Conservation (phyloP, 371 early-diverging fungal genomes). For the Apophysomyces ossiformis region DNA sequence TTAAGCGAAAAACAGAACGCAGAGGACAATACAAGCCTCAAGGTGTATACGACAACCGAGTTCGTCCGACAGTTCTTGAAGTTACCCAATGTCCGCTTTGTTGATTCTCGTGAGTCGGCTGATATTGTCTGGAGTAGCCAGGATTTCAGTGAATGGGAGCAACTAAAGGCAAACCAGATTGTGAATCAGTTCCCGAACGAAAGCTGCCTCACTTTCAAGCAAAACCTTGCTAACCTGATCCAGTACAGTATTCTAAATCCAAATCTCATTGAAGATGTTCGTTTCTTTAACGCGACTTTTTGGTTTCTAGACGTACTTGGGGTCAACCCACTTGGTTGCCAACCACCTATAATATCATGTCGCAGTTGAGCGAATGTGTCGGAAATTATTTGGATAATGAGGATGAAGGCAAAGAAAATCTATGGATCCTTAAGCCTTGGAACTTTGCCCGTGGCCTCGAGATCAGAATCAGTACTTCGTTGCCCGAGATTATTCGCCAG, state of each 20-base stretch:
- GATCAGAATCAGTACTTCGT: conserved; percentile 44
- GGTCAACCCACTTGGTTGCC: conserved; percentile 57
- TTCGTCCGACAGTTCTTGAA: conserved; percentile 58
- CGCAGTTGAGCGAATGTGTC: conserved; percentile 53
- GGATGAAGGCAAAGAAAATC: conserved; percentile 31
- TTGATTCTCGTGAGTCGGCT: conserved; percentile 45
- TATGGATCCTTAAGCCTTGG: conserved; percentile 50
- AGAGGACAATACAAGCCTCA: conserved; percentile 14
- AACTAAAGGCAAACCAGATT: conserved; percentile 48
- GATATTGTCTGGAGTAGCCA: conserved; percentile 60
- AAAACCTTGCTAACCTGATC: conserved; percentile 53
- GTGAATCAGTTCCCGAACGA: conserved; percentile 62
- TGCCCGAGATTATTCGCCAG: conserved; percentile 55
- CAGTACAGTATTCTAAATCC: conserved; percentile 30
- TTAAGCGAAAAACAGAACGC: conserved; percentile 22
- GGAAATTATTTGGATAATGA: conserved; percentile 48
- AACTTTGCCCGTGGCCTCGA: conserved; percentile 60
- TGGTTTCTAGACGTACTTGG: conserved; percentile 34
- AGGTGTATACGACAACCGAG: conserved; percentile 49
- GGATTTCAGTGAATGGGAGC: conserved; percentile 56
- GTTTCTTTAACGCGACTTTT: neutral
- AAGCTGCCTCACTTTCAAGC: conserved; percentile 55
- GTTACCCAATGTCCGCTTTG: conserved; percentile 50
- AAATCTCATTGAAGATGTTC: neutral
- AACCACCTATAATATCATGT: conserved; percentile 54